Evolutionary conservation across 345 rosid genomes (phyloP), one percentile per base, ranked within the genome.

Genomic region (Garcia nutans): DNA sequence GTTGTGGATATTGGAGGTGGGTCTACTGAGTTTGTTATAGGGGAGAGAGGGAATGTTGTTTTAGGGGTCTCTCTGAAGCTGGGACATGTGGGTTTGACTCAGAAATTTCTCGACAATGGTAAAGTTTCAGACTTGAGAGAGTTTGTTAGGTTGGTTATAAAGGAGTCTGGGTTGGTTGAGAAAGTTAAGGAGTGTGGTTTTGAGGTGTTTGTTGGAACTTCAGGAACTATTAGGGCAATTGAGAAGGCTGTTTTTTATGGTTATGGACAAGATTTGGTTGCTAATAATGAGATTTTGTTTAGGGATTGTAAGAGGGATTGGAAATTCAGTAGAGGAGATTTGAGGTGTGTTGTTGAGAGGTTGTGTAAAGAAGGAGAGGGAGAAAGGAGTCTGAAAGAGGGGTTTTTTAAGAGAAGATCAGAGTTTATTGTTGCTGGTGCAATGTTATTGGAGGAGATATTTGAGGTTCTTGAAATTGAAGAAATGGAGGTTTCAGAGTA

Each of bases 1-100:
- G 79, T 81, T 63, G 75, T 92, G 17, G 97, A 92, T 74, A 87
- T 88, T 44, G 97, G 92, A 62, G 94, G 97, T 72, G 92, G 94
- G 9, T 92, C 97, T 44, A 92, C 92, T 58, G 92, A 92, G 70
- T 85, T 90, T 71, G 90, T 85, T 0, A 81, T 87, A 19, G 94
- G 94, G 47, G 80, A 80, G 66, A 44, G 66, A 68, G 94, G 97
- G 44, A 75, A 78, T 42, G 88, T 90, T 45, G 74, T 80, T 44
- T 77, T 84, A 22, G 89, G 78, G 44, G 76, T 76, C 44, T 88
- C 94, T 4, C 75, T 92, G 86, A 80, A 84, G 74, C 61, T 92
- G 20, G 97, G 97, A 19, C 94, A 92, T 72, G 92, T 89, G 57
- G 82, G 78, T 69, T 64, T 89, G 82, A 84, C 92, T 10, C 91